These are phyloP conservation scores for Alnus glutinosa DNA, from an alignment of 306 rosid genomes.

Conservation along the genomic window DNA sequence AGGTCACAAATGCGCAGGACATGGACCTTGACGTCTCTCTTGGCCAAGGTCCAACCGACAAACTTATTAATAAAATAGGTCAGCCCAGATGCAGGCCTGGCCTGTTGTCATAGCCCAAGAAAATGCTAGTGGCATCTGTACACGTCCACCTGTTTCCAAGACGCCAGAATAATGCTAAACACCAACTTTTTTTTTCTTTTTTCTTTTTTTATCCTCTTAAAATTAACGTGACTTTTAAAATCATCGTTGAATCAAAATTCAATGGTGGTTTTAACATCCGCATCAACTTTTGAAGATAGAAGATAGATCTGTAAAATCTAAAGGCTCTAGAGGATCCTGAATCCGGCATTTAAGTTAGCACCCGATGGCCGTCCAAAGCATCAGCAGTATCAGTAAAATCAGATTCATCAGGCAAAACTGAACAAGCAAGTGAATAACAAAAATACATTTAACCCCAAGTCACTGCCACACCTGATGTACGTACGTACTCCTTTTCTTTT, in stretches of 20 bases:
- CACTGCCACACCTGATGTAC: slow-evolving; percentile 28
- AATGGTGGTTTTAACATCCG: too few relatives aligned
- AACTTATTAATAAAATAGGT: too few relatives aligned
- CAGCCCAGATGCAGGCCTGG: not conserved
- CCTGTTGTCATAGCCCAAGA: not conserved
- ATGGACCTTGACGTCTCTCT: not conserved
- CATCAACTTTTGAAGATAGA: too few relatives aligned
- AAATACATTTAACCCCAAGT: not conserved
- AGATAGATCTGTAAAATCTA: too few relatives aligned
- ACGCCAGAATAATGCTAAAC: not conserved
- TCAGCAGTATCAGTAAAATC: not conserved
- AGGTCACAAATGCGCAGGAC: not conserved
- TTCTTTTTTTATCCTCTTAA: too few relatives aligned
- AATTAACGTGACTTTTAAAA: too few relatives aligned
- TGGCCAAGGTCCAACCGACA: not conserved
- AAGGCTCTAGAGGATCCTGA: too few relatives aligned
- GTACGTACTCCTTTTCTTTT: not conserved
- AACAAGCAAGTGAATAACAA: not conserved
- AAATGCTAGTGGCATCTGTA: too few relatives aligned
- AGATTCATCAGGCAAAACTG: not conserved
- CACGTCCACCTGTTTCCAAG: not conserved
- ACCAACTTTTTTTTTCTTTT: too few relatives aligned
- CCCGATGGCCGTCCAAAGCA: not conserved
- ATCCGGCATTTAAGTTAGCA: not conserved
- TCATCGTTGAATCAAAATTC: too few relatives aligned